Conservation (phyloP, 202 grass and related monocot species). For the Dendrocalamus latiflorus region DNA sequence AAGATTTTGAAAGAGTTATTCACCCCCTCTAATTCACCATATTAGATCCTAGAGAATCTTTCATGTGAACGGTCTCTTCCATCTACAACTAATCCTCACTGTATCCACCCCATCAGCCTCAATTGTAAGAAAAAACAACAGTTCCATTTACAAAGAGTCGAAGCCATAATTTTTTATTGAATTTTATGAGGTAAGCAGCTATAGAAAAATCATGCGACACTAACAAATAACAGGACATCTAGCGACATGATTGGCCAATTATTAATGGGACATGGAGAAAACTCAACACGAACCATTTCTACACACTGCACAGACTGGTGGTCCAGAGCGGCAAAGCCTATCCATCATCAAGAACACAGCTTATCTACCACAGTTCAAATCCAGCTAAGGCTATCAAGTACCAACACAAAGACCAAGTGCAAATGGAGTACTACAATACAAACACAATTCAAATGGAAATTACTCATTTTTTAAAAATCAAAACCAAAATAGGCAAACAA, state of each 20-base stretch:
- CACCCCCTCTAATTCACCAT: too few species aligned
- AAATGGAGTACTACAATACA: background rate
- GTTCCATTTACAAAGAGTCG: background rate
- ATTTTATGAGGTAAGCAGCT: slow-evolving; percentile 21
- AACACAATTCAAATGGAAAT: background rate
- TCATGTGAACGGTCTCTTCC: background rate
- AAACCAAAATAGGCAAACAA: background rate
- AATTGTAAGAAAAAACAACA: background rate
- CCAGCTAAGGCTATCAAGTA: background rate
- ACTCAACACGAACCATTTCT: slow-evolving; percentile 2
- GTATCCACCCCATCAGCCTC: background rate
- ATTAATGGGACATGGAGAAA: slow-evolving; percentile 3
- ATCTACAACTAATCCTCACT: background rate
- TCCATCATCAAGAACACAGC: background rate
- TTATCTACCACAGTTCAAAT: slow-evolving; percentile 1
- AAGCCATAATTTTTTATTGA: background rate
- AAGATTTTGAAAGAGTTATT: too few species aligned
- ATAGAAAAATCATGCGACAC: background rate
- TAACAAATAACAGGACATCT: background rate
- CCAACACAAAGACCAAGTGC: background rate
- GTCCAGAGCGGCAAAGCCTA: background rate
- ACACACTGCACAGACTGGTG: slow-evolving; percentile 3
- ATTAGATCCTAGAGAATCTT: background rate
- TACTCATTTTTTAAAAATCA: background rate
- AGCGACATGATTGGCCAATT: slow-evolving; percentile 10